These are phyloP conservation scores for Isabelozyma heimii DNA, from an alignment of 805 yeast genomes.

Conservation along the genomic window DNA sequence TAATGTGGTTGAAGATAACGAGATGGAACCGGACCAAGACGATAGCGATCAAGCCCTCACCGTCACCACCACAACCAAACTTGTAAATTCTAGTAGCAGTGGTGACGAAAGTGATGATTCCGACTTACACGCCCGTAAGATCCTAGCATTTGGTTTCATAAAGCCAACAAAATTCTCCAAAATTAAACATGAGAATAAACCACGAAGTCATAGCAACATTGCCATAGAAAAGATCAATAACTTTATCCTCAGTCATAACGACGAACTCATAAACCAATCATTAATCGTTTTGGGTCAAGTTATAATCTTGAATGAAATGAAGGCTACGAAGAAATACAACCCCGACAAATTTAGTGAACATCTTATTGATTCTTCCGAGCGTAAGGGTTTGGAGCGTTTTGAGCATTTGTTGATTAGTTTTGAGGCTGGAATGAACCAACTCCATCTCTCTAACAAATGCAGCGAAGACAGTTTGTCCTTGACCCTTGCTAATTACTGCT, in stretches of 20 bases:
- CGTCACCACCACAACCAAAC: neutral
- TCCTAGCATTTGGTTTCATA: neutral
- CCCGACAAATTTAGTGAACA: neutral
- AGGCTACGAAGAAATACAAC: neutral
- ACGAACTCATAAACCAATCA: constrained; percentile 8
- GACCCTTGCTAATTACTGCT: constrained; percentile 3
- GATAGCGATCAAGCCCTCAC: neutral
- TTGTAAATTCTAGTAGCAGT: neutral
- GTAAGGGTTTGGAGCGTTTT: constrained; percentile 11
- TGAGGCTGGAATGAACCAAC: neutral
- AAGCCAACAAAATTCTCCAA: neutral
- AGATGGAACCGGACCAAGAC: constrained; percentile 4
- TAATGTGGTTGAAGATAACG: constrained; percentile 9
- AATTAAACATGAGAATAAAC: neutral
- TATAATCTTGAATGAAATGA: constrained; percentile 10
- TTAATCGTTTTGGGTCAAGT: constrained; percentile 15
- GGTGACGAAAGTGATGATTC: neutral
- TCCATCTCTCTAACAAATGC: neutral
- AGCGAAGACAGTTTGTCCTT: neutral
- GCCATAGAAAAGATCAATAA: neutral
- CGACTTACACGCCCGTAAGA: neutral
- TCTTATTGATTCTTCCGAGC: constrained; percentile 6
- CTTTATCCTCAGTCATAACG: neutral
- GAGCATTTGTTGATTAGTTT: constrained; percentile 7
- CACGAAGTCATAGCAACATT: neutral